phyloP scores from a whole-genome alignment of 1,284 basidiomycete genomes.

The Cryptococcus sp. region DNA sequence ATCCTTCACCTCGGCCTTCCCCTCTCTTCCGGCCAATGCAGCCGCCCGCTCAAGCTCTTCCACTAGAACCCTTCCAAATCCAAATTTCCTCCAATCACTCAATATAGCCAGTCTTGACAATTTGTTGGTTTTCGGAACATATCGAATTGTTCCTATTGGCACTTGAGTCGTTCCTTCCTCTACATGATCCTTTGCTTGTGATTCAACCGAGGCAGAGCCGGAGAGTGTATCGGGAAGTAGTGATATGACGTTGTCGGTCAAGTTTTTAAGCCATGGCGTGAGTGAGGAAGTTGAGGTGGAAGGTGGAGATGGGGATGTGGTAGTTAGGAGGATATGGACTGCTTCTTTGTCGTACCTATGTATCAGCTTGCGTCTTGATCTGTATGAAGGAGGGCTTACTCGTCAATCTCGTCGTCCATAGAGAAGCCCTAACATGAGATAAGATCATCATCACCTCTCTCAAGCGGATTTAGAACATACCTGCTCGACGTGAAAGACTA shows the following conservation, averaged over 20 bases:
- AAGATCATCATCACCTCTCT: not conserved
- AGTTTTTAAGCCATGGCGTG: constrained; percentile 10
- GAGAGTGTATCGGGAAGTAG: not conserved
- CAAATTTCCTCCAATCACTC: constrained; percentile 32
- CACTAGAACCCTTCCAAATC: constrained; percentile 35
- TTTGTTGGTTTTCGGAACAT: constrained; percentile 36
- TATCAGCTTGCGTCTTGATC: not conserved
- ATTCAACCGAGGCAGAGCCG: no score
- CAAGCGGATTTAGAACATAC: constrained; percentile 18
- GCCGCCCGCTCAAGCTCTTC: constrained; percentile 14
- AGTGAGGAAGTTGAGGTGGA: constrained; percentile 16
- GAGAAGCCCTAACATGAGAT: constrained; percentile 41
- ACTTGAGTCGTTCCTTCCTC: not conserved
- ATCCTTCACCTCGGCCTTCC: constrained; percentile 5
- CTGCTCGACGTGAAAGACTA: constrained; percentile 46
- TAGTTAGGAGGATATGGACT: constrained; percentile 26
- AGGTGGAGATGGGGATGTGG: constrained; percentile 17
- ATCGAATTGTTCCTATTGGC: constrained; percentile 41
- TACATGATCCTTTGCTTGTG: not conserved
- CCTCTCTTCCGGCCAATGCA: constrained; percentile 2
- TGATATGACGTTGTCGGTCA: not conserved
- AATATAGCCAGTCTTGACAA: constrained; percentile 39
- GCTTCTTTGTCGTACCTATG: constrained; percentile 28
- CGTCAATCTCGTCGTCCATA: constrained; percentile 38
- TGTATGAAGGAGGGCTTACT: constrained; percentile 30